Percentiles rank a stretch among this genome's conserved stretches.
Conservation (phyloP, 2,329 filamentous ascomycete genomes). For the Neurospora crassa region DNA sequence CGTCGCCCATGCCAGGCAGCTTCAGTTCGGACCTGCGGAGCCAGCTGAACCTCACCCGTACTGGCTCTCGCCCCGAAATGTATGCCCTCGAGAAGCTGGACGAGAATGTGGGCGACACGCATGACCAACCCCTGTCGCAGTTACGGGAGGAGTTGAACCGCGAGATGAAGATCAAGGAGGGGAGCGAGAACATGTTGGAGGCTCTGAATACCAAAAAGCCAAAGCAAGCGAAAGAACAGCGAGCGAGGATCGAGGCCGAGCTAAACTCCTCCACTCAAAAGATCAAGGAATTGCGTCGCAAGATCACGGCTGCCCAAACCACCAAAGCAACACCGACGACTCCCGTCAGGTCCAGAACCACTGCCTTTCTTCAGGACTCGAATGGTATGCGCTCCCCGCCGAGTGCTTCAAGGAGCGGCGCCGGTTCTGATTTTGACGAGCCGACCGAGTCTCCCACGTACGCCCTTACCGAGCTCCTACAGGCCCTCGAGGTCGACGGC, state of each 20-base stretch:
- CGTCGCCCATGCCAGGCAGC: conserved; percentile 66
- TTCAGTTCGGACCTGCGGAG: conserved; percentile 83
- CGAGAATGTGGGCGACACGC: conserved; percentile 38
- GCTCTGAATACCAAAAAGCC: conserved; percentile 89
- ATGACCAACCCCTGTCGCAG: conserved; percentile 64
- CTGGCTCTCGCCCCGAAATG: conserved; percentile 46
- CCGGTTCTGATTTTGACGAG: conserved; percentile 56
- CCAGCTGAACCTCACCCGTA: conserved; percentile 55
- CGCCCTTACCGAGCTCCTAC: conserved; percentile 79
- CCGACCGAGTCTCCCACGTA: conserved; percentile 81
- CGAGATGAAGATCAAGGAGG: conserved; percentile 95
- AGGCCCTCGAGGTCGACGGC: conserved; percentile 77
- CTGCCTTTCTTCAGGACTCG: conserved; percentile 32
- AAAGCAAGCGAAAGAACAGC: conserved; percentile 86
- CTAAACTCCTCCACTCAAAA: conserved; percentile 76
- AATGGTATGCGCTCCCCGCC: conserved; percentile 46
- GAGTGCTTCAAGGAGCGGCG: conserved; percentile 44
- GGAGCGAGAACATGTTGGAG: conserved; percentile 95
- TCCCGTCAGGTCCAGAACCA: conserved; percentile 43
- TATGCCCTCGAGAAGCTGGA: conserved; percentile 48
- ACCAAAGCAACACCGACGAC: conserved; percentile 40
- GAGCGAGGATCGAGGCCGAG: conserved; percentile 73
- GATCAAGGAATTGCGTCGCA: conserved; percentile 51
- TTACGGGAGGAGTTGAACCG: conserved; percentile 83
- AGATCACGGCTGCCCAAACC: conserved; percentile 50